Evolutionary conservation across 768 basidiomycete species (phyloP).

Genomic region (Mycena rebaudengoi): DNA sequence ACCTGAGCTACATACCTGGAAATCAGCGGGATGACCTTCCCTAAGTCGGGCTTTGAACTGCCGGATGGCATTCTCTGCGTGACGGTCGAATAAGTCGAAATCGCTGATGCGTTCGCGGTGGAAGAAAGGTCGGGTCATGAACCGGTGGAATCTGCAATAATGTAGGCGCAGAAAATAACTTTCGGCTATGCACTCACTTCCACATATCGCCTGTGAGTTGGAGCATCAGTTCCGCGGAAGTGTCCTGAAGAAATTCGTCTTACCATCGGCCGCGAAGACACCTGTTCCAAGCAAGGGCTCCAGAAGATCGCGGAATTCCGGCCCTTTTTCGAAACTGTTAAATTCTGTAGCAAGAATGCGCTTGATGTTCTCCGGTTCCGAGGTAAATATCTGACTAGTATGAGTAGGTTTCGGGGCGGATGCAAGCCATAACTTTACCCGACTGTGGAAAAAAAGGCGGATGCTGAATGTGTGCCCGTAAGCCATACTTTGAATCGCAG

Average conservation of each 20-base stretch:
- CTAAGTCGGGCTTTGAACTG: neutral
- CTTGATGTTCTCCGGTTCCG: slow-evolving; percentile 15
- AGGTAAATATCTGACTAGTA: slow-evolving; percentile 8
- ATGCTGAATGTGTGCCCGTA: too few species aligned
- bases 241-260: neutral
- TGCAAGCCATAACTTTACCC: too few species aligned
- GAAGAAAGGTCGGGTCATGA: slow-evolving; percentile 14
- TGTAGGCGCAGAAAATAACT: neutral
- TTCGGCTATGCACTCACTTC: neutral
- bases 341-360: slow-evolving; percentile 16
- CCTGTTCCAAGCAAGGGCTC: slow-evolving; percentile 18
- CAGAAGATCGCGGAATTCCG: neutral
- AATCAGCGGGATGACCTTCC: slow-evolving; percentile 5
- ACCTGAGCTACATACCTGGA: slow-evolving; percentile 2
- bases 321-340: slow-evolving; percentile 16
- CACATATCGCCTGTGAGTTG: slow-evolving; percentile 8
- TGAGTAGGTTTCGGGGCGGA: too few species aligned
- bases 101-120: slow-evolving; percentile 21
- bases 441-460: too few species aligned
- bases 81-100: slow-evolving; percentile 16
- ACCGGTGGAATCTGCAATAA: slow-evolving; percentile 12
- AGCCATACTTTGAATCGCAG: too few species aligned
- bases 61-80: neutral
- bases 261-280: slow-evolving; percentile 18
- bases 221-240: neutral